Base-by-base conservation (phyloP, 2,329 filamentous ascomycete species). In the Aspergillus aculeatus region DNA sequence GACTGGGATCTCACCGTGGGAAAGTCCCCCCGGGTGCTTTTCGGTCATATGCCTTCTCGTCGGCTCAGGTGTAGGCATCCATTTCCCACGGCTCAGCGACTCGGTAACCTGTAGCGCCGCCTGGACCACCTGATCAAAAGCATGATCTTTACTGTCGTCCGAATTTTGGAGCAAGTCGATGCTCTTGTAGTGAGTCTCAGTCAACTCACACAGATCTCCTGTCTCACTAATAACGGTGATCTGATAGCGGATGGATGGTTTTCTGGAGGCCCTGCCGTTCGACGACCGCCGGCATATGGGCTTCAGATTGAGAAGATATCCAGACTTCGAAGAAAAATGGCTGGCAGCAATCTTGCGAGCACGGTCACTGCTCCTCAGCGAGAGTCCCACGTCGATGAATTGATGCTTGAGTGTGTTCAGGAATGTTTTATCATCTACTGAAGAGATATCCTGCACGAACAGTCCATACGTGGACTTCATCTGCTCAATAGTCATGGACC, bases 341-440 rank as follows among this genome's bases (percentile, higher is more conserved):
- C 47, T 44, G 3, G 48, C 58, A 19, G 55, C 59, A 23, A 26
- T 38, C n/a, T 44, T 47, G 16, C 29, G 21, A 59, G 47, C 12
- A n/a, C n/a, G 32, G 12, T 49, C 56, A 32, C 44, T 44, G 26
- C 59, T 52, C n/a, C 35, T 19, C 11, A 61, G 21, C 1, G 51
- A 61, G n/a, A 61, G 26, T 14, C 59, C 59, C 11, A 61, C 21
- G 21, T 61, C 59, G 31, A 61, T 56, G 47, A 55, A 52, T 21
- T 61, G 47, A 11, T 51, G 47, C 11, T 54, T 32, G 12, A 61
- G 51, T 12, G 19, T 41, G 1, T 52, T 32, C 19, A 24, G 32
- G 14, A 58, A 35, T 1, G 50, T 24, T 6, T 35, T 26, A 21
- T 47, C 48, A 23, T 53, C 35, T 6, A 52, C 24, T 9, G 21